Evolutionary conservation across 371 early-diverging fungal genomes (phyloP).

Genomic region (Neoconidiobolus thromboides): DNA sequence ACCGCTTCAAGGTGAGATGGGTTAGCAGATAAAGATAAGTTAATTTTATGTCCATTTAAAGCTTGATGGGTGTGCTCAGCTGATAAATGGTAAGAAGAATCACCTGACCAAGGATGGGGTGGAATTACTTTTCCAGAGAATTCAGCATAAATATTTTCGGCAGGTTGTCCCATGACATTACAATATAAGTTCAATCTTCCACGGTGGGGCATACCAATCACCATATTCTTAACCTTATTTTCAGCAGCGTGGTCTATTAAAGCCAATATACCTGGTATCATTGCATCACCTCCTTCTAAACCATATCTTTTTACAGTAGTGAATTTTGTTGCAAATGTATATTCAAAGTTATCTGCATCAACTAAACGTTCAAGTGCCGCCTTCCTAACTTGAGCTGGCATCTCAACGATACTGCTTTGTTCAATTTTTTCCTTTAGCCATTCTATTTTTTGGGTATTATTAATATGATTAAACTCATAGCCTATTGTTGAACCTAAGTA

Average conservation of each 20-base stretch:
- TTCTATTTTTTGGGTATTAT: constrained; percentile 26
- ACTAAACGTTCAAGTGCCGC: background rate
- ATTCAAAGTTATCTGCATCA: constrained; percentile 54
- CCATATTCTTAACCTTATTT: constrained; percentile 53
- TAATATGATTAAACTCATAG: constrained; percentile 92
- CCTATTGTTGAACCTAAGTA: constrained; percentile 62
- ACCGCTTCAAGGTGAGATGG: constrained; percentile 91
- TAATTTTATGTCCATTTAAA: constrained; percentile 21
- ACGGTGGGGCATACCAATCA: constrained; percentile 93
- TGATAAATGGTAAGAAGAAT: constrained; percentile 72
- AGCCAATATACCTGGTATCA: constrained; percentile 80
- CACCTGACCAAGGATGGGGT: constrained; percentile 47
- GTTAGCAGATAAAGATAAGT: constrained; percentile 76
- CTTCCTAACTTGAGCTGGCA: background rate
- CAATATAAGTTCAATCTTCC: constrained; percentile 85
- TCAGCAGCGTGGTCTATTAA: constrained; percentile 27
- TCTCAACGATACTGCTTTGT: background rate
- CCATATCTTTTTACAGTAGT: constrained; percentile 91
- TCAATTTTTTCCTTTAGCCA: constrained; percentile 40
- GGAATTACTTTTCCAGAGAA: constrained; percentile 79
- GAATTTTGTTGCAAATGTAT: constrained; percentile 87
- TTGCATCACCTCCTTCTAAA: constrained; percentile 89
- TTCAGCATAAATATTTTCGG: constrained; percentile 74
- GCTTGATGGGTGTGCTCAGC: constrained; percentile 6
- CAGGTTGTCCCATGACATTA: constrained; percentile 58